Percentiles rank a stretch among this genome's conserved stretches.
phyloP scores from a whole-genome alignment of 2,329 filamentous ascomycete species.

The Sporothrix protearum region DNA sequence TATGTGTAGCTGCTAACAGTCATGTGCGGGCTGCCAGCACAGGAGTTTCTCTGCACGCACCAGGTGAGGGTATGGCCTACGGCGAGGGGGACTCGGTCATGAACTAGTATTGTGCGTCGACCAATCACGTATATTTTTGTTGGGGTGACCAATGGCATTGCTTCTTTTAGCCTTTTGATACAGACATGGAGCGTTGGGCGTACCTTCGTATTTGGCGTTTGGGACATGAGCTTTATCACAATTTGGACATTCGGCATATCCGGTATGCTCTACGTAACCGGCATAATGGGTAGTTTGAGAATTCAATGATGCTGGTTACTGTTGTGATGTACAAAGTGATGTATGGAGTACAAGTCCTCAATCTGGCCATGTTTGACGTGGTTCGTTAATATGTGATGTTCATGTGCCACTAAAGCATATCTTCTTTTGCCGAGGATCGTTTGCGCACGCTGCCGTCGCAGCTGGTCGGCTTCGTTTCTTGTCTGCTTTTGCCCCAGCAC shows the following conservation, averaged over 20 bases:
- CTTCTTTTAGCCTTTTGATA: too few species aligned
- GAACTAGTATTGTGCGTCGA: not conserved
- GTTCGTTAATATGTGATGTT: too few species aligned
- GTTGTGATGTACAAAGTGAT: not conserved
- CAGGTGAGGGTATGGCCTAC: not conserved
- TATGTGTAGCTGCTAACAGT: not conserved
- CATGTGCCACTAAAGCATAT: constrained; percentile 47
- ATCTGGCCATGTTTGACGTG: not conserved
- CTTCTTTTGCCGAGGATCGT: constrained; percentile 50
- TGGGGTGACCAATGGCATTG: not conserved
- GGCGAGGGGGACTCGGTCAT: not conserved
- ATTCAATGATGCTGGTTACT: too few species aligned
- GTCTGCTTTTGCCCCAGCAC: constrained; percentile 32
- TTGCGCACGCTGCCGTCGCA: constrained; percentile 22
- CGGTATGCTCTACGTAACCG: not conserved
- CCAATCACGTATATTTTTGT: not conserved
- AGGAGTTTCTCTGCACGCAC: not conserved
- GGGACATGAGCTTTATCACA: not conserved
- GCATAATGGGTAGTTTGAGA: too few species aligned
- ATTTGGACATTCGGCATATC: too few species aligned
- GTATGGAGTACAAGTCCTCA: not conserved
- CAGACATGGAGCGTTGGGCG: not conserved
- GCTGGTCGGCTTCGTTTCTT: constrained; percentile 41
- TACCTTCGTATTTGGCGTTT: not conserved
- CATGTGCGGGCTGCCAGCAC: not conserved